Base-by-base conservation (phyloP, 2,329 filamentous ascomycete genomes). In the Davidsoniella eucalypti region DNA sequence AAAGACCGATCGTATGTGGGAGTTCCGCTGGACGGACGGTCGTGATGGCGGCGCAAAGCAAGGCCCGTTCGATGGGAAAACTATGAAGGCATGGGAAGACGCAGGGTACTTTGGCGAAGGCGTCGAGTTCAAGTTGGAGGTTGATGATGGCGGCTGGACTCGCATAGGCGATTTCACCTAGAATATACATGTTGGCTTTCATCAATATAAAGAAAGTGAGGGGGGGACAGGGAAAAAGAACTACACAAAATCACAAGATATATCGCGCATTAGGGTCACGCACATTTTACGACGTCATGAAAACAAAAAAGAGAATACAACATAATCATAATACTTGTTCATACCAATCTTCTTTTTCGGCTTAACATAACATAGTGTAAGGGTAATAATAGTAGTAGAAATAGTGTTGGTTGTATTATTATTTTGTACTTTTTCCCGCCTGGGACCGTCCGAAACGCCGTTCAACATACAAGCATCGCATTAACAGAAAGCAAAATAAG, bases 21-120 rank as follows among this genome's bases (percentile, higher is more conserved):
- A 96, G 64, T 98, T 87, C 63, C 76, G 86, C 52, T 98, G 92
- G 92, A 81, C 79, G 38, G 87, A 94, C 62, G 86, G 85, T 16
- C 74, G 87, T 39, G 90, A 94, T 60, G 83, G 78, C 25, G 85
- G 76, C 9, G 74, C 77, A 44, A 75, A 76, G 52, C 87, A 98
- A 63, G 92, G 92, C 0, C 90, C 92, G 0, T 98, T 87, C 63
- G 87, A 95, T 60, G 76, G 74, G 6, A 63, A 72, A 4, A 90
- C 82, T 37, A 96, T 98, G 92, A 77, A 80, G 58, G 84, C 85
- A 2, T 98, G 92, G 92, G 79, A 83, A 57, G 79, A 85, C 55
- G 87, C 87, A 21, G 92, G 92, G 2, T 96, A 96, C 62, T 98
- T 98, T 65, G 83, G 80, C 10, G 82, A 92, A 55, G 86, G 85